Conservation (phyloP, 2,329 filamentous ascomycete species). For the Colletotrichum magnum region DNA sequence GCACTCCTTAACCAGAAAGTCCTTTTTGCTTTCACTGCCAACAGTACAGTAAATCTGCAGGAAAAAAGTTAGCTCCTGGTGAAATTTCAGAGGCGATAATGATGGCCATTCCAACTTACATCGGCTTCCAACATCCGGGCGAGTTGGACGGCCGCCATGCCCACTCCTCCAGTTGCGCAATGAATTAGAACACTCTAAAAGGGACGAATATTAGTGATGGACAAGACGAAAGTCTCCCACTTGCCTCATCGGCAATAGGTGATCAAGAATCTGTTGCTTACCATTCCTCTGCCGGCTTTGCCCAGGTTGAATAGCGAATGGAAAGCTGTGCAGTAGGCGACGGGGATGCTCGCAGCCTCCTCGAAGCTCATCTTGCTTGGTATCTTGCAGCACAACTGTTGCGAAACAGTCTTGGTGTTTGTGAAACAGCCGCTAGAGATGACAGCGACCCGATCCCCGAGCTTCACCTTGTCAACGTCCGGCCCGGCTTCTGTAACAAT, state of each 20-base stretch:
- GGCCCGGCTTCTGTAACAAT: conserved; percentile 13
- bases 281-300: conserved; percentile 12
- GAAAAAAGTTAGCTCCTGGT: not conserved
- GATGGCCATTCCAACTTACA: conserved; percentile 37
- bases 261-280: not conserved
- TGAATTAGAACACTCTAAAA: conserved; percentile 45
- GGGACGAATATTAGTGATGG: not conserved
- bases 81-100: no score
- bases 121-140: conserved; percentile 18
- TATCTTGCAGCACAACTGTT: conserved; percentile 43
- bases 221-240: not conserved
- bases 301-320: conserved; percentile 42
- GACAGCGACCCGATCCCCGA: conserved; percentile 49
- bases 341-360: conserved; percentile 49
- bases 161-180: conserved; percentile 23
- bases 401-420: conserved; percentile 6
- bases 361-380: conserved; percentile 47
- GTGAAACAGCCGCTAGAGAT: conserved; percentile 28
- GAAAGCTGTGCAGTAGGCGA: conserved; percentile 50
- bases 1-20: conserved; percentile 10
- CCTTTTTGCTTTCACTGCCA: conserved; percentile 17
- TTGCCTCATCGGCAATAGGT: not conserved
- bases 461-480: conserved; percentile 42
- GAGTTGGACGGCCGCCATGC: conserved; percentile 21
- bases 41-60: conserved; percentile 30